These are phyloP conservation scores for Citrus trifoliata DNA, from an alignment of 345 rosid genomes.

Conservation along the genomic window DNA sequence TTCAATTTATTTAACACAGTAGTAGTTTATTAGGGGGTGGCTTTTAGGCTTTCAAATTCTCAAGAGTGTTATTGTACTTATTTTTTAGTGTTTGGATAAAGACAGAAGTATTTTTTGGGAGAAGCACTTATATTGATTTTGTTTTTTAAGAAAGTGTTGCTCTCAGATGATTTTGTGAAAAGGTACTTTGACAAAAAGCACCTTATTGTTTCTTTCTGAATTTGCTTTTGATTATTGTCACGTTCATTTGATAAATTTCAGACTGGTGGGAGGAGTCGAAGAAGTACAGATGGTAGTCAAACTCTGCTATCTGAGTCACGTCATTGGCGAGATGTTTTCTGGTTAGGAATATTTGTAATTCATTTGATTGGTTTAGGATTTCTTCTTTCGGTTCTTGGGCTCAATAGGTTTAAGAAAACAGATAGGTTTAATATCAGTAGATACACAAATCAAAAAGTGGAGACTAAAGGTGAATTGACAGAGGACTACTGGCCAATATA, in stretches of 20 bases:
- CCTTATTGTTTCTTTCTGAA: neutral
- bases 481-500: conserved; percentile 93
- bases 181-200: neutral
- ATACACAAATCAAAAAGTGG: conserved; percentile 41
- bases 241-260: conserved; percentile 14
- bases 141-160: neutral
- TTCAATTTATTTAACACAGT: neutral
- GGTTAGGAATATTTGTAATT: conserved; percentile 70
- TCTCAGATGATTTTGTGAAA: neutral
- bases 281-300: conserved; percentile 48
- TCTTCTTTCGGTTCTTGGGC: conserved; percentile 61
- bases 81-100: neutral
- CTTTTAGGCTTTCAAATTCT: neutral
- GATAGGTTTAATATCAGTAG: conserved; percentile 79
- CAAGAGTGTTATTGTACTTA: neutral
- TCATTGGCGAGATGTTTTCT: conserved; percentile 88
- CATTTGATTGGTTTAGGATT: conserved; percentile 68
- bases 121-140: neutral
- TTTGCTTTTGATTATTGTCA: neutral
- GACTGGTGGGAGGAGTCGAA: conserved; percentile 63
- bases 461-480: conserved; percentile 49
- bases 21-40: neutral
- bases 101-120: neutral
- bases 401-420: conserved; percentile 61
- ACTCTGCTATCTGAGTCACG: conserved; percentile 46